Base-by-base conservation (phyloP, 23 red algal species). In the Agarophyton chilense region DNA sequence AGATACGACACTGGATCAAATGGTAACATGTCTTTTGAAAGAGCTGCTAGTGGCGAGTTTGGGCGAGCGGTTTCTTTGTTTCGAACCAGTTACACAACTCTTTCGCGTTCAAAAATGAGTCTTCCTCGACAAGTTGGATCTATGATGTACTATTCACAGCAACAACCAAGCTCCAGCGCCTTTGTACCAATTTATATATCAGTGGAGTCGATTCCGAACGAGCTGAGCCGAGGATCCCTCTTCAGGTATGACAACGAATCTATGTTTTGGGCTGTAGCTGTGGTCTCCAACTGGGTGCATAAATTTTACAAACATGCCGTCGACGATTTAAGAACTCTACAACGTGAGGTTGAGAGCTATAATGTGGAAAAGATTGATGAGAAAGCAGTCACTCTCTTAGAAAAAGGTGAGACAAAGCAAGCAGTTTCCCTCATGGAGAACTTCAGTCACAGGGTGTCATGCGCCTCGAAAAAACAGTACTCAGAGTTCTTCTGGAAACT, bases 211-310 rank as follows among this genome's bases (percentile, higher is more conserved):
- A 52, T 91, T 38, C 87, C 87, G 13, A 38, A 45, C 12, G 25
- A 14, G 5, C 68, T 68, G 10, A 72, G 38, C 28, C 40, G 74
- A 5, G 87, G 87, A 21, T 80, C 72, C 10, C 75, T 91, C 6
- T 91, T 91, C 55, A 77, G 75, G 31, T 67, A 72, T 76, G 54
- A 64, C 36, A 79, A 81, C n/a, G 87, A 91, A 64, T 71, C 62
- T 21, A 71, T 81, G 72, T 91, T 68, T 42, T 91, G 87, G 87
- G 31, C 74, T 28, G 87, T 82, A 28, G 47, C 87, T 60, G 22
- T 67, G 43, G 87, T 91, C 12, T 46, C 72, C 25, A 91, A 91
- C 41, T 91, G 87, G 87, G 87, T 91, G 51, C 87, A 91, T 75
- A 79, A 70, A 46, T 91, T 49, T 50, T 91, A 91, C 45, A 45